These are phyloP conservation scores for Monosporascus cannonballus DNA, from an alignment of 2,329 filamentous ascomycete genomes.

Conservation along the genomic window DNA sequence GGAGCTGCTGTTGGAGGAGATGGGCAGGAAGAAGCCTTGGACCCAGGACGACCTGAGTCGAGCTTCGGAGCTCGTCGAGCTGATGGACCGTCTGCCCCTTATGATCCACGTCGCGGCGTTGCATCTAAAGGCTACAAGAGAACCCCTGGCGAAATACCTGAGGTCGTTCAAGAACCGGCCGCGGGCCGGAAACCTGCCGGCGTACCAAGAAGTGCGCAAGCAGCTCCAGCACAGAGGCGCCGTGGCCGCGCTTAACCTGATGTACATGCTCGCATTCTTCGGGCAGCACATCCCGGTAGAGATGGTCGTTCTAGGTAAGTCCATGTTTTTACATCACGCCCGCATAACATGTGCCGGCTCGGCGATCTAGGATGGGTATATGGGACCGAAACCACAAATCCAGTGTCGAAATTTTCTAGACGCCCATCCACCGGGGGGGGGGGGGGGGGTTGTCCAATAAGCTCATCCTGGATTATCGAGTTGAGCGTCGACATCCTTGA, in stretches of 20 bases:
- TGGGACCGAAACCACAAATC: too few species aligned
- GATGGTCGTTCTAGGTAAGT: slow-evolving; percentile 51
- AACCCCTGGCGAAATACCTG: slow-evolving; percentile 57
- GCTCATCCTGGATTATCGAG: too few species aligned
- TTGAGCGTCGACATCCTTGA: not conserved
- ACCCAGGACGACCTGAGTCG: slow-evolving; percentile 48
- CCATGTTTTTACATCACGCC: not conserved
- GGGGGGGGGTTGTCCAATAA: too few species aligned
- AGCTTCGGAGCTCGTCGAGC: slow-evolving; percentile 55
- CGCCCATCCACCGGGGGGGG: too few species aligned
- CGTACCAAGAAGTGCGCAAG: slow-evolving; percentile 42
- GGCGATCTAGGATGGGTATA: too few species aligned
- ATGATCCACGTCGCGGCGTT: slow-evolving; percentile 63
- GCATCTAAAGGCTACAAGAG: slow-evolving; percentile 53
- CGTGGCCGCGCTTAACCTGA: slow-evolving; percentile 54
- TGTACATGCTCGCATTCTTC: slow-evolving; percentile 60
- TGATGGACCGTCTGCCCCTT: slow-evolving; percentile 59
- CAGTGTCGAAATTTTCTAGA: too few species aligned
- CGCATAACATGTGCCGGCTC: too few species aligned
- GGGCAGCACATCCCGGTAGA: slow-evolving; percentile 61
- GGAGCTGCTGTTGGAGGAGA: slow-evolving; percentile 54
- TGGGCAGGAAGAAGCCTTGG: slow-evolving; percentile 51
- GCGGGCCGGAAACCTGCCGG: slow-evolving; percentile 42
- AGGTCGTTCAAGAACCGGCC: slow-evolving; percentile 49
- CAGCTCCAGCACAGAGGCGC: slow-evolving; percentile 41